Percentiles rank a stretch among this genome's conserved stretches.
Conservation (phyloP, 2,329 filamentous ascomycete species). For the Nigrograna mackinnonii region DNA sequence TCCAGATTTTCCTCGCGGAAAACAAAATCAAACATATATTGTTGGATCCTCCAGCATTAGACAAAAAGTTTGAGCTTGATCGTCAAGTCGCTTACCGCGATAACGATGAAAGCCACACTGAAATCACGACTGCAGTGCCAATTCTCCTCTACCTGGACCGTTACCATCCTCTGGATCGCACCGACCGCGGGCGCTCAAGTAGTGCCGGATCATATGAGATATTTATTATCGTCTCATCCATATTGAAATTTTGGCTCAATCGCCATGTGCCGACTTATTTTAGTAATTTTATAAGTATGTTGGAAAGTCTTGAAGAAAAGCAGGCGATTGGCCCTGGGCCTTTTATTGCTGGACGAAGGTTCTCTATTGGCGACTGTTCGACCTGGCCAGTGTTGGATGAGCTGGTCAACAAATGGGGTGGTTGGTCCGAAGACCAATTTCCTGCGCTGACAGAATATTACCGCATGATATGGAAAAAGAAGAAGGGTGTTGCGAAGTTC, state of each 20-base stretch:
- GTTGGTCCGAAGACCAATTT: constrained; percentile 23
- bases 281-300: constrained; percentile 13
- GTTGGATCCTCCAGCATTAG: constrained; percentile 19
- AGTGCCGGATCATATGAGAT: constrained; percentile 23
- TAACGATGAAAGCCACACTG: constrained; percentile 35
- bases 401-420: constrained; percentile 21
- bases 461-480: constrained; percentile 32
- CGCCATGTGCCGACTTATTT: constrained; percentile 12
- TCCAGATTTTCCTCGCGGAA: constrained; percentile 35
- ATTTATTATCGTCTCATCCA: constrained; percentile 12
- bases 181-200: constrained; percentile 17
- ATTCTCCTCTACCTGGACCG: constrained; percentile 40
- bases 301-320: constrained; percentile 25
- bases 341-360: constrained; percentile 33
- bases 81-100: constrained; percentile 36
- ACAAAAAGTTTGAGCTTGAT: constrained; percentile 18
- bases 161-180: constrained; percentile 27
- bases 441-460: constrained; percentile 27
- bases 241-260: constrained; percentile 23
- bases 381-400: constrained; percentile 37
- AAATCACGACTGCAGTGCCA: constrained; percentile 23
- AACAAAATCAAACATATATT: constrained; percentile 21
- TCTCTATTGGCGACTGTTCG: constrained; percentile 35
- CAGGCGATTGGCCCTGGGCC: constrained; percentile 16
- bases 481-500: constrained; percentile 29